phyloP scores from a whole-genome alignment of 371 early-diverging fungal genomes.

The Syncephalastrum contaminatum region DNA sequence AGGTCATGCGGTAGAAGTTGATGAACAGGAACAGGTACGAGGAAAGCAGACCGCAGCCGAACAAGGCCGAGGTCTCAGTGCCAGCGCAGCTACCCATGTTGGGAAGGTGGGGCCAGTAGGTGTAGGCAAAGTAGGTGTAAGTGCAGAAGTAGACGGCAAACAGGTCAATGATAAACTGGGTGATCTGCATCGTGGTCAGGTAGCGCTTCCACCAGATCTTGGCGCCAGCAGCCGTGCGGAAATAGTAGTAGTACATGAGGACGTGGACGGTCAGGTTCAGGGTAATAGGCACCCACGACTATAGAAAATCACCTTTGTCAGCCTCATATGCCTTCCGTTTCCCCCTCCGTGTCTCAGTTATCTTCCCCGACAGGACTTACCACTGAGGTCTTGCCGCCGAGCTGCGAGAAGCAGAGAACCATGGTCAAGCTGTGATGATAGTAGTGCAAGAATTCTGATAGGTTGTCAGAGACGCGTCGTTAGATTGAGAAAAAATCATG shows the following conservation, averaged over 20 bases:
- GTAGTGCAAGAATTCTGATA: constrained; percentile 74
- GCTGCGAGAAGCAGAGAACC: constrained; percentile 53
- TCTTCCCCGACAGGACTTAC: constrained; percentile 32
- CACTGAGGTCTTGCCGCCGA: constrained; percentile 75
- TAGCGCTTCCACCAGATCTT: constrained; percentile 89
- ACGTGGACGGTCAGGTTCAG: constrained; percentile 89
- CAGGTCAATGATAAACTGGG: constrained; percentile 83
- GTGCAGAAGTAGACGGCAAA: constrained; percentile 70
- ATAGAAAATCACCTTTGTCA: constrained; percentile 2
- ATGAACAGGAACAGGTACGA: constrained; percentile 83
- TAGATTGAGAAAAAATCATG: neutral
- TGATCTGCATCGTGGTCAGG: constrained; percentile 84
- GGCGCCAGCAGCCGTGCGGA: constrained; percentile 76
- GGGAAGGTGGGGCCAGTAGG: constrained; percentile 60
- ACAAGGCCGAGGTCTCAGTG: constrained; percentile 69
- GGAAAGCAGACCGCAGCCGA: constrained; percentile 74
- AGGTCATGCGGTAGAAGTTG: constrained; percentile 82
- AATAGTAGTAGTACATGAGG: constrained; percentile 90
- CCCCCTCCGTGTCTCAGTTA: neutral
- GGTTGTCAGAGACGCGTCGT: neutral
- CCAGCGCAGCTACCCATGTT: constrained; percentile 76
- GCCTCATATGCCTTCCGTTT: neutral
- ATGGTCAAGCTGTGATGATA: constrained; percentile 88
- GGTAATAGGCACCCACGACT: constrained; percentile 68
- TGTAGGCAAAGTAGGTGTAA: constrained; percentile 68